A percentile compares a stretch with the other conserved stretches of the same genome.
Evolutionary conservation across 352 stramenopile genomes (phyloP).

Genomic region (Globisporangium echinulatum): DNA sequence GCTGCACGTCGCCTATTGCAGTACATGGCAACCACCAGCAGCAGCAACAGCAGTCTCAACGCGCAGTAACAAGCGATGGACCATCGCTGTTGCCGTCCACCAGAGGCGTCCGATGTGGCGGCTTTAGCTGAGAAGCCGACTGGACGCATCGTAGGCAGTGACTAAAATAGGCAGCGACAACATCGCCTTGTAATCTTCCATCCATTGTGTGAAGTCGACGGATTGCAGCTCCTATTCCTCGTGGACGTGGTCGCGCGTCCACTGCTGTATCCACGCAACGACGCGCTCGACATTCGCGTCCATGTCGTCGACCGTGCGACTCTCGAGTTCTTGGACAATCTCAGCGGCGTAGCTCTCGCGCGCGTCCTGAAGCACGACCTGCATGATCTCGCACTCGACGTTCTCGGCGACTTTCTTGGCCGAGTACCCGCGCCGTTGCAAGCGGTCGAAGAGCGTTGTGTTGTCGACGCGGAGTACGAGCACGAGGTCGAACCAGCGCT

Average conservation of each 20-base stretch:
- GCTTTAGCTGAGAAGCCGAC: constrained; percentile 1
- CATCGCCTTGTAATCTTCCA: too few species aligned
- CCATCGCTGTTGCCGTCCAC: neutral
- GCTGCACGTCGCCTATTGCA: constrained; percentile 13
- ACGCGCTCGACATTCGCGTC: constrained; percentile 93
- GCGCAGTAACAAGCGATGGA: too few species aligned
- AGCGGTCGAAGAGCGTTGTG: constrained; percentile 88
- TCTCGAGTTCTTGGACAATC: constrained; percentile 94
- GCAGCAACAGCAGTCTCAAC: neutral
- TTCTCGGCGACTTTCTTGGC: constrained; percentile 96
- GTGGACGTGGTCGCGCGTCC: constrained; percentile 61
- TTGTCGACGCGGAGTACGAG: constrained; percentile 89
- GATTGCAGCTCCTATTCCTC: constrained; percentile 4
- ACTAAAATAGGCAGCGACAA: too few species aligned
- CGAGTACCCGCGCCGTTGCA: constrained; percentile 88
- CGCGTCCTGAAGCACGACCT: constrained; percentile 95
- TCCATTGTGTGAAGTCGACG: neutral
- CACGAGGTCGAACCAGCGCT: constrained; percentile 96
- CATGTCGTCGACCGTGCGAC: constrained; percentile 94
- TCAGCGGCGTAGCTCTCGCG: constrained; percentile 90
- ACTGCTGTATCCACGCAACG: constrained; percentile 90
- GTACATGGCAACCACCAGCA: neutral
- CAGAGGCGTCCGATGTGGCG: constrained; percentile 4
- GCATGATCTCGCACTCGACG: constrained; percentile 98
- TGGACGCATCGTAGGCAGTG: neutral